Conservation (phyloP, 345 rosid genomes). For the sweet orange (Citrus sinensis) region DVS_A1.0 CM039163.1:46767001-46767500, state of each 20-base stretch:
- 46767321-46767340: constrained; percentile 53
- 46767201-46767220: constrained; percentile 24
- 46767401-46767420: constrained; percentile 95
- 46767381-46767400: constrained; percentile 20
- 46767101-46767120: constrained; percentile 76
- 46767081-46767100: constrained; percentile 28
- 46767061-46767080: constrained; percentile 56
- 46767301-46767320: constrained; percentile 38
- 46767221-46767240: constrained; percentile 59
- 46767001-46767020: constrained; percentile 57
- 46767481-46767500: constrained; percentile 92
- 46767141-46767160: constrained; percentile 19
- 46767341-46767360: constrained; percentile 39
- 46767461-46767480: constrained; percentile 76
- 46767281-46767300: constrained; percentile 45
- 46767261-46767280: constrained; percentile 64
- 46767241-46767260: constrained; percentile 35
- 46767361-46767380: constrained; percentile 40
- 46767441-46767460: constrained; percentile 71
- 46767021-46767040: constrained; percentile 29
- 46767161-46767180: constrained; percentile 17
- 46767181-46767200: constrained; percentile 16
- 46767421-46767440: constrained; percentile 92
- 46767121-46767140: constrained; percentile 6
- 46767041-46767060: constrained; percentile 66